phyloP scores from a whole-genome alignment of 345 rosid genomes.

The Bruguiera sexangula region DNA sequence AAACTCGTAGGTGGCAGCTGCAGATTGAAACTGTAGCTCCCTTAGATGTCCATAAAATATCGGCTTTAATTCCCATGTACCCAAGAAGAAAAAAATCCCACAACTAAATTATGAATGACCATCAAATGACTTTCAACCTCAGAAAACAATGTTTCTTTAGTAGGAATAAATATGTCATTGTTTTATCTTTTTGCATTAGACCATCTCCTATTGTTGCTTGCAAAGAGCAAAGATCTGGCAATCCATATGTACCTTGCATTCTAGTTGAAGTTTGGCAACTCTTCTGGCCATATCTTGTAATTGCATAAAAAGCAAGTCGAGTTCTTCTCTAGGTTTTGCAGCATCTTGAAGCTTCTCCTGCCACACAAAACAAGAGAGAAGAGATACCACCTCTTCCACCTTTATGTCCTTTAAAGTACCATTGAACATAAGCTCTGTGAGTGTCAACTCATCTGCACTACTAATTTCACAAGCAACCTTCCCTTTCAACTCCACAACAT shows the following conservation, averaged over 20 bases:
- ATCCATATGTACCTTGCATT: slow-evolving; percentile 68
- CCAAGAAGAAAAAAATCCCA: too few relatives aligned
- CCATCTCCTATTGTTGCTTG: background rate
- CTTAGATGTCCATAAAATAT: too few relatives aligned
- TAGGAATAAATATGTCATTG: too few relatives aligned
- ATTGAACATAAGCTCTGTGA: slow-evolving; percentile 91
- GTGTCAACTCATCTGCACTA: slow-evolving; percentile 90
- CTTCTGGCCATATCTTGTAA: slow-evolving; percentile 84
- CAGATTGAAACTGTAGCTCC: too few relatives aligned
- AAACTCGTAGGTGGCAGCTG: too few relatives aligned
- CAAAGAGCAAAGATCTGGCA: slow-evolving; percentile 5
- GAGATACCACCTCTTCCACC: slow-evolving; percentile 90
- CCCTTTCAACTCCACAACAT: slow-evolving; percentile 79
- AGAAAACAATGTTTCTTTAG: too few relatives aligned
- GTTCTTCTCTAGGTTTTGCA: slow-evolving; percentile 89
- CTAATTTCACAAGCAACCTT: slow-evolving; percentile 92
- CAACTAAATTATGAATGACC: too few relatives aligned
- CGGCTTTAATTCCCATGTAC: too few relatives aligned
- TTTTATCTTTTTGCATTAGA: too few relatives aligned
- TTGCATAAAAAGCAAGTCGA: slow-evolving; percentile 78
- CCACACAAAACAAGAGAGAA: slow-evolving; percentile 98
- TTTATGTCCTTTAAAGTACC: slow-evolving; percentile 79
- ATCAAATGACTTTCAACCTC: too few relatives aligned
- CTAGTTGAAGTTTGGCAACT: slow-evolving; percentile 87
- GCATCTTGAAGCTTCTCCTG: slow-evolving; percentile 89